Evolutionary conservation across 495 filamentous ascomycete genomes (phyloP).

Genomic region (Filosporella fistucella): DNA sequence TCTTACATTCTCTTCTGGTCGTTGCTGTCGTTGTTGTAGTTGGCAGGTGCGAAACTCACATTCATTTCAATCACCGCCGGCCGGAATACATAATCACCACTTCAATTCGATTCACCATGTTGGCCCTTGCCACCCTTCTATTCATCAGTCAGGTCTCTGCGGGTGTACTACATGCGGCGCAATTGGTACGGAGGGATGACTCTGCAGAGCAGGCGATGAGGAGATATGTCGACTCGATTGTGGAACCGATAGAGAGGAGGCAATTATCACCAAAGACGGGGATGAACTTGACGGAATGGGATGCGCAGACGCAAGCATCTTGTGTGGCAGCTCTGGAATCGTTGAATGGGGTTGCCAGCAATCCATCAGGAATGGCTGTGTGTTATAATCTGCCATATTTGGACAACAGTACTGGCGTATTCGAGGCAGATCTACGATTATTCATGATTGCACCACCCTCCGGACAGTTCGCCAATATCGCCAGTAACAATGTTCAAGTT

Average conservation of each 20-base stretch:
- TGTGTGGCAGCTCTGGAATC: slow-evolving; percentile 42
- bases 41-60: slow-evolving; percentile 17
- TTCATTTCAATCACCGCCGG: slow-evolving; percentile 18
- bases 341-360: slow-evolving; percentile 45
- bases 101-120: slow-evolving; percentile 14
- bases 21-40: slow-evolving; percentile 12
- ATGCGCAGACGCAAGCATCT: slow-evolving; percentile 43
- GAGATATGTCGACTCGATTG: slow-evolving; percentile 23
- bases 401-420: slow-evolving; percentile 57
- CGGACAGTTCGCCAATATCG: slow-evolving; percentile 53
- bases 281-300: slow-evolving; percentile 35
- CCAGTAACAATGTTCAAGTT: slow-evolving; percentile 49
- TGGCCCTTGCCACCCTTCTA: slow-evolving; percentile 20
- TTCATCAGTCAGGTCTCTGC: slow-evolving; percentile 19
- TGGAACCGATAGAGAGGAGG: slow-evolving; percentile 20
- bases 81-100: slow-evolving; percentile 9
- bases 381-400: slow-evolving; percentile 72
- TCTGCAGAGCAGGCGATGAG: slow-evolving; percentile 19
- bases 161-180: slow-evolving; percentile 11
- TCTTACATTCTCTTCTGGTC: slow-evolving; percentile 17
- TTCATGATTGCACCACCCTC: slow-evolving; percentile 56
- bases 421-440: slow-evolving; percentile 66
- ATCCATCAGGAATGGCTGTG: slow-evolving; percentile 67
- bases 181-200: slow-evolving; percentile 12
- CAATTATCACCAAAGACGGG: slow-evolving; percentile 33